These are phyloP conservation scores for Trichophyton equinum DNA, from an alignment of 2,329 filamentous ascomycete species.

Conservation along the genomic window DNA sequence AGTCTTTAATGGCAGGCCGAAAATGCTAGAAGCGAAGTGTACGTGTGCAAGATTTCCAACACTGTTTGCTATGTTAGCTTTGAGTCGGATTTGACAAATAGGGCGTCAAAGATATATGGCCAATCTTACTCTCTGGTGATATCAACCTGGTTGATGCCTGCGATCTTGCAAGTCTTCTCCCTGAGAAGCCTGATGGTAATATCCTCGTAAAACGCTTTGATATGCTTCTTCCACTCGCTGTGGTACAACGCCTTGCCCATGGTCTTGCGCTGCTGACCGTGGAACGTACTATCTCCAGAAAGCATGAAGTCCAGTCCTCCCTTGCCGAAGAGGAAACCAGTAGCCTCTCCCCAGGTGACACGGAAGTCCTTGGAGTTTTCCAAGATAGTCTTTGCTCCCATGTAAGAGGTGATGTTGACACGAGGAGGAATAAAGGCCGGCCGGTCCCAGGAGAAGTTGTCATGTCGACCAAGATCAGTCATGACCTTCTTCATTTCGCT, in stretches of 20 bases:
- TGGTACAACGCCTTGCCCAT: conserved; percentile 16
- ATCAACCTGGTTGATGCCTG: conserved; percentile 27
- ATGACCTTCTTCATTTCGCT: conserved; percentile 19
- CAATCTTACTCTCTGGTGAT: conserved; percentile 24
- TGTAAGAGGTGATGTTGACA: conserved; percentile 15
- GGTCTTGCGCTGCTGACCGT: conserved; percentile 14
- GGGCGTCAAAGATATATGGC: not conserved
- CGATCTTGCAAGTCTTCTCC: conserved; percentile 50
- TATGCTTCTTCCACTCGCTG: conserved; percentile 14
- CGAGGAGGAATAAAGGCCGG: conserved; percentile 15
- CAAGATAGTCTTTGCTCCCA: conserved; percentile 14
- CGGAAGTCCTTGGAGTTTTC: conserved; percentile 18
- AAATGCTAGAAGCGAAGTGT: conserved; percentile 18
- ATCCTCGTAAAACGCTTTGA: conserved; percentile 16
- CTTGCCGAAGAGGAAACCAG: conserved; percentile 15
- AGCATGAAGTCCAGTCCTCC: conserved; percentile 15
- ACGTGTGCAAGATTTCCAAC: conserved; percentile 20
- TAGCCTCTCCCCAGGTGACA: conserved; percentile 16
- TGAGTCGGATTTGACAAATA: not conserved
- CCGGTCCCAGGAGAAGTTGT: conserved; percentile 14
- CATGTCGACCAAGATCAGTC: conserved; percentile 14
- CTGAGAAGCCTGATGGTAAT: conserved; percentile 15
- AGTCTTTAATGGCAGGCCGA: conserved; percentile 18
- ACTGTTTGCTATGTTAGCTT: not conserved
- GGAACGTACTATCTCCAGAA: conserved; percentile 13